phyloP scores from a whole-genome alignment of 208 protist genomes.

The Leishmania gerbilli region DNA sequence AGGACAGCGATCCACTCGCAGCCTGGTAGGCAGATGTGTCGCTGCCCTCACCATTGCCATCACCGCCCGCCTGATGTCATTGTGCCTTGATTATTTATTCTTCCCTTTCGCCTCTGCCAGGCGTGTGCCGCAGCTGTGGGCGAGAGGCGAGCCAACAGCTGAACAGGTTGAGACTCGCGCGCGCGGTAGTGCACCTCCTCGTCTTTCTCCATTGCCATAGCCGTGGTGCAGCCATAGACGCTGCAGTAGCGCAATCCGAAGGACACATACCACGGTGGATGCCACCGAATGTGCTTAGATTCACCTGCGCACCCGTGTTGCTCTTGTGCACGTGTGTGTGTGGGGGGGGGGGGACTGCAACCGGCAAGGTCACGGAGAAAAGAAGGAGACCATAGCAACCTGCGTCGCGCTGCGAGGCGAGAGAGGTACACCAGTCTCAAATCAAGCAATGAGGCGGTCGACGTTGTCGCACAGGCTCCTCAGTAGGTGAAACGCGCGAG shows the following conservation, averaged over 20 bases:
- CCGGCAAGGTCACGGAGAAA: not conserved
- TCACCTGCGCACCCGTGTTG: not conserved
- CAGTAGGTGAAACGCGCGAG: not conserved
- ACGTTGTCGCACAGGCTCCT: not conserved
- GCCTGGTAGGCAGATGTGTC: conserved; percentile 45
- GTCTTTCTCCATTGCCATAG: not conserved
- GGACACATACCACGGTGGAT: not conserved
- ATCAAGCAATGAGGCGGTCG: not conserved
- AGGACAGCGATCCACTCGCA: conserved; percentile 78
- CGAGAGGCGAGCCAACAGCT: not conserved
- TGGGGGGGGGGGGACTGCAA: not conserved
- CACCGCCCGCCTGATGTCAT: not conserved
- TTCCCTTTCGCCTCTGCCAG: not conserved
- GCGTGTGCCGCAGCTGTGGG: conserved; percentile 2
- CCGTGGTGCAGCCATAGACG: not conserved
- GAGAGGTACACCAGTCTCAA: not conserved
- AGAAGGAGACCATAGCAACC: not conserved
- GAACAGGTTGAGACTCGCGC: not conserved
- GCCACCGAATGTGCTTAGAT: not conserved
- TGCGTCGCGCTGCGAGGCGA: not conserved
- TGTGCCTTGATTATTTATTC: not conserved
- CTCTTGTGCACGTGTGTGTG: not conserved
- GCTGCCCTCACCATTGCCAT: not conserved
- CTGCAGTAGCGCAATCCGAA: not conserved
- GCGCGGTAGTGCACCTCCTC: not conserved